Evolutionary conservation across 106 monocot species (phyloP), one percentile per base, ranked within the genome.

Genomic region (Agapanthus africanus): DNA sequence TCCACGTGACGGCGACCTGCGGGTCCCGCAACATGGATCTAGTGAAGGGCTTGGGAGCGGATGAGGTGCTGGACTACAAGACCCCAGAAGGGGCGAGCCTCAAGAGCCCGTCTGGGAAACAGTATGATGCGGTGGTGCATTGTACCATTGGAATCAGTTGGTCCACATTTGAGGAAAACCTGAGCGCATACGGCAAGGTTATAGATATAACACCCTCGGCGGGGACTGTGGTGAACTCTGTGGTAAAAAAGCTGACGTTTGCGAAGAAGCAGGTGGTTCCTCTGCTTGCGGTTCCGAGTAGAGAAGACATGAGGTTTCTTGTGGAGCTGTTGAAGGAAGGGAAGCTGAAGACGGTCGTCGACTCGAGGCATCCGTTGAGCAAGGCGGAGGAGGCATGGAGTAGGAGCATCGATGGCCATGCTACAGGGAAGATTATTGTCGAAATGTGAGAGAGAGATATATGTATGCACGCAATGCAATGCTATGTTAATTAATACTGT

Each of bases 31-130:
- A 84, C 44, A 28, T 84, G 0, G 80, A 79, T 1, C 31, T 84
- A 2, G 80, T 84, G 39, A 76, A 51, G 60, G 66, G 59, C 37
- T 47, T 84, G 26, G 84, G 84, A 0, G 84, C 80, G 7, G 84
- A 84, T 34, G 79, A 84, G 59, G 79, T 84, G 26, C 59, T 84
- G 2, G 84, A 84, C 69, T 84, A 84, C 72, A 76, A 54, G 40
- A 77, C 76, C 23, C 68, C 76, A 4, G 79, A 79, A 34, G 80
- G 84, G 18, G 77, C 34, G 8, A 66, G 46, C 21, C 59, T 84
- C 41, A 77, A 35, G 65, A 84, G 76, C 64, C 73, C 84, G 13
- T 70, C 79, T 4, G 83, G 80, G 4, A 70, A 37, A 71, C 76
- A 73, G 63, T 84, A 84, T 23, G 84, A 80, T 23, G 33, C 37